Evolutionary conservation across 139 green algal species (phyloP).

Genomic region (Asterochloris sp.): DNA sequence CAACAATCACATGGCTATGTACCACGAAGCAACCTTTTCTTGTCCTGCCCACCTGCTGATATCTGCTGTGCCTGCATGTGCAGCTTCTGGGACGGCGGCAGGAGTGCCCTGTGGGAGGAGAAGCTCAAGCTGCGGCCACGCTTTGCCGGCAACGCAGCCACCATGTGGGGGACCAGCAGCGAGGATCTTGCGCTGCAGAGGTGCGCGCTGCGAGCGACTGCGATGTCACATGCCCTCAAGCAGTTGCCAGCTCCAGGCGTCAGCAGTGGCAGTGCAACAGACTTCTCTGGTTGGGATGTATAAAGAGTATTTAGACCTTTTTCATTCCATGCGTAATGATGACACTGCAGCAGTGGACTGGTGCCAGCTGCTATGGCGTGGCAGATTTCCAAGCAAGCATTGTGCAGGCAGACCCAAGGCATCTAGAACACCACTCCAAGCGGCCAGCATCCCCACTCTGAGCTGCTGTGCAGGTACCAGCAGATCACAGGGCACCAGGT

Average conservation of each 20-base stretch:
- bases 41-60: background rate
- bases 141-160: slow-evolving; percentile 73
- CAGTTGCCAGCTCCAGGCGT: background rate
- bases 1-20: background rate
- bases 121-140: slow-evolving; percentile 56
- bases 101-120: slow-evolving; percentile 66
- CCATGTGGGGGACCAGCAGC: slow-evolving; percentile 49
- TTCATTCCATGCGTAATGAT: background rate
- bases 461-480: background rate
- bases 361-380: background rate
- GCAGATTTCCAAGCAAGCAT: background rate
- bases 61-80: background rate
- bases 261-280: background rate
- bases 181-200: slow-evolving; percentile 45
- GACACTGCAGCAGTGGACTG: background rate
- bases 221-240: too few species aligned
- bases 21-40: background rate
- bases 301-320: background rate
- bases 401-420: background rate
- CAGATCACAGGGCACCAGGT: slow-evolving; percentile 36
- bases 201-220: background rate
- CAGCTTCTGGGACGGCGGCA: slow-evolving; percentile 29
- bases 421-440: too few species aligned
- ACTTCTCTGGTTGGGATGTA: too few species aligned
- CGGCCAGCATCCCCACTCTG: background rate